A percentile compares a stretch with the other conserved stretches of the same genome.
phyloP scores from a whole-genome alignment of 2,329 filamentous ascomycete species.

The Thelonectria discophora region DNA sequence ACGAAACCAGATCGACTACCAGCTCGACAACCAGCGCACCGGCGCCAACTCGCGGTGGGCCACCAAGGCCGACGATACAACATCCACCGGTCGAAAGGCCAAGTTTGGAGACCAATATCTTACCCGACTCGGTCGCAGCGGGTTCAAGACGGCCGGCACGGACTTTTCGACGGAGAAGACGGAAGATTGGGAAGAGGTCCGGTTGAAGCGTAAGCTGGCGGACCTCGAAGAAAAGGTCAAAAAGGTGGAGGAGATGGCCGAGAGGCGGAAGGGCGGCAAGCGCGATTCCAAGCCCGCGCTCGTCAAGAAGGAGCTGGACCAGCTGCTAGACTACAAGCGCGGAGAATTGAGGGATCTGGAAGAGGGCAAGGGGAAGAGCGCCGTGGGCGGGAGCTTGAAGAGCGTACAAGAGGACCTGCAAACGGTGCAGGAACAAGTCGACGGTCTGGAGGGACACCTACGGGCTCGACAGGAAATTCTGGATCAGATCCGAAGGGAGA shows the following conservation, averaged over 20 bases:
- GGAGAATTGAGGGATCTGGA: slow-evolving; percentile 79
- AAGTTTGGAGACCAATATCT: slow-evolving; percentile 98
- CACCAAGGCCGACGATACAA: slow-evolving; percentile 79
- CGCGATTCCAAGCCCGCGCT: slow-evolving; percentile 86
- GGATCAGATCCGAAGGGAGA: slow-evolving; percentile 79
- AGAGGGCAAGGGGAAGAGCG: slow-evolving; percentile 72
- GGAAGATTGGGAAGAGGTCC: slow-evolving; percentile 97
- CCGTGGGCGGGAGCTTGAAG: slow-evolving; percentile 77
- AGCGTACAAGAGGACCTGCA: slow-evolving; percentile 85
- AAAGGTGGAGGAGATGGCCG: slow-evolving; percentile 78
- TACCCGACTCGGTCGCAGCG: slow-evolving; percentile 84
- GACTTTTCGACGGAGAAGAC: slow-evolving; percentile 88
- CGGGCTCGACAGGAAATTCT: slow-evolving; percentile 78
- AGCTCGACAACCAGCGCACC: slow-evolving; percentile 77
- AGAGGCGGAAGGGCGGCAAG: slow-evolving; percentile 69
- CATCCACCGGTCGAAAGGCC: slow-evolving; percentile 86
- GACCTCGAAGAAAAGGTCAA: slow-evolving; percentile 90
- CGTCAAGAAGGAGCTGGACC: slow-evolving; percentile 92
- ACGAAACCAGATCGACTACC: slow-evolving; percentile 96
- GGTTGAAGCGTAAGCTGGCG: slow-evolving; percentile 88
- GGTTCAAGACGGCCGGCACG: slow-evolving; percentile 84
- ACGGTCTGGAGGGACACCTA: slow-evolving; percentile 86
- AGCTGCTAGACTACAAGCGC: slow-evolving; percentile 94
- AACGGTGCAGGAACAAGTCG: slow-evolving; percentile 92
- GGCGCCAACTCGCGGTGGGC: slow-evolving; percentile 80